Conservation (phyloP, 2,329 filamentous ascomycete species). For the Colletotrichum sp. region DNA sequence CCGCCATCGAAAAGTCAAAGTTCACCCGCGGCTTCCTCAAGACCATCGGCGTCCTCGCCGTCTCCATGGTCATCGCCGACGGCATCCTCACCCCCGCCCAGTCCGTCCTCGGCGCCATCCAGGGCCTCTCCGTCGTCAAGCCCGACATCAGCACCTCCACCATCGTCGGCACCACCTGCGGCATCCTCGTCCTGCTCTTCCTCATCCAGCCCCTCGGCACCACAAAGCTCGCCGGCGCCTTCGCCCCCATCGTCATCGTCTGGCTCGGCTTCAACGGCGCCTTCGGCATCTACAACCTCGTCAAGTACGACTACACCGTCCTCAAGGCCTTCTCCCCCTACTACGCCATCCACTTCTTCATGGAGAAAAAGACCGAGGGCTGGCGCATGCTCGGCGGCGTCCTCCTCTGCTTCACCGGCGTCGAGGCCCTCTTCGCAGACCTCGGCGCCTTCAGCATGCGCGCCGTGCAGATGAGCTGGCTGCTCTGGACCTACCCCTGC, state of each 20-base stretch:
- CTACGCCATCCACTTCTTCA: slow-evolving; percentile 66
- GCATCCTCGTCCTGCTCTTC: slow-evolving; percentile 69
- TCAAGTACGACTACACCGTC: slow-evolving; percentile 56
- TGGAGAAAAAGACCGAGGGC: slow-evolving; percentile 62
- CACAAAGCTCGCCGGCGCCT: slow-evolving; percentile 61
- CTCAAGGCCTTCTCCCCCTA: slow-evolving; percentile 63
- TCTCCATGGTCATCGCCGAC: slow-evolving; percentile 71
- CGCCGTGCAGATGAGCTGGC: slow-evolving; percentile 77
- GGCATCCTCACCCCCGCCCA: slow-evolving; percentile 73
- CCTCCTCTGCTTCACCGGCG: slow-evolving; percentile 76
- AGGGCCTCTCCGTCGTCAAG: slow-evolving; percentile 65
- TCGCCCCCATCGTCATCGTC: slow-evolving; percentile 70
- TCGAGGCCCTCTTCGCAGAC: slow-evolving; percentile 82
- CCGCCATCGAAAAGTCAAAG: slow-evolving; percentile 61
- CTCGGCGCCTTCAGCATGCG: slow-evolving; percentile 74
- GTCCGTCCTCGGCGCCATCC: slow-evolving; percentile 72
- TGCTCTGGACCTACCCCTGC: slow-evolving; percentile 72
- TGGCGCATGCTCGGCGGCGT: slow-evolving; percentile 75
- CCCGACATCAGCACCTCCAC: slow-evolving; percentile 59
- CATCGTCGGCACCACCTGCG: slow-evolving; percentile 68
- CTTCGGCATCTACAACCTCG: slow-evolving; percentile 69
- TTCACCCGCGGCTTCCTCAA: slow-evolving; percentile 61
- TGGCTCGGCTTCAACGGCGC: slow-evolving; percentile 70
- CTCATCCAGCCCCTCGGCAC: slow-evolving; percentile 69
- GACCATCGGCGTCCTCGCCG: slow-evolving; percentile 67